These are phyloP conservation scores for Clarireedia hainanense DNA, from an alignment of 2,329 filamentous ascomycete genomes.

Conservation along the genomic window DNA sequence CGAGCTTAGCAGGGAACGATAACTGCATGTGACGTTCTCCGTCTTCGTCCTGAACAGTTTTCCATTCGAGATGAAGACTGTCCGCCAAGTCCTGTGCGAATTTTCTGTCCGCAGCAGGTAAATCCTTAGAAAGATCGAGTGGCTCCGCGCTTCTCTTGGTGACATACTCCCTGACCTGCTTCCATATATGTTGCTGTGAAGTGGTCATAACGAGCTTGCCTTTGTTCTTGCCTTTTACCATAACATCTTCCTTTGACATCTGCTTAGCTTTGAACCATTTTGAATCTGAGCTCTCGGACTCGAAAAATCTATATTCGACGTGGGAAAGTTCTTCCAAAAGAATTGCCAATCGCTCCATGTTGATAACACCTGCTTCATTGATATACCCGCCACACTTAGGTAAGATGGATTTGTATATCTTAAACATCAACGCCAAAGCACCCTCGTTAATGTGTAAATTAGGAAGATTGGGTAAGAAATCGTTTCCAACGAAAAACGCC, in stretches of 20 bases:
- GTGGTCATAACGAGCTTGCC: conserved; percentile 72
- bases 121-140: conserved; percentile 68
- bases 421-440: conserved; percentile 93
- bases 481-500: conserved; percentile 98
- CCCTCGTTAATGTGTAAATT: conserved; percentile 98
- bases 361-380: conserved; percentile 90
- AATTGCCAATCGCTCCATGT: conserved; percentile 68
- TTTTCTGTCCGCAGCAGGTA: conserved; percentile 75
- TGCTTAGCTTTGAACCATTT: conserved; percentile 89
- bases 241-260: conserved; percentile 59
- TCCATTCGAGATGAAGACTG: conserved; percentile 57
- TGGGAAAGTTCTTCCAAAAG: conserved; percentile 79
- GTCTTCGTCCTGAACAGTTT: conserved; percentile 53
- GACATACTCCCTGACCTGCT: conserved; percentile 74
- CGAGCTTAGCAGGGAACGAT: conserved; percentile 42
- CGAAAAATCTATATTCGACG: conserved; percentile 88
- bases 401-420: conserved; percentile 85
- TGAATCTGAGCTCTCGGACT: conserved; percentile 79
- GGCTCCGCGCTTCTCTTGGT: conserved; percentile 55
- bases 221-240: conserved; percentile 50
- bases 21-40: conserved; percentile 60
- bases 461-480: conserved; percentile 95
- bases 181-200: conserved; percentile 74
- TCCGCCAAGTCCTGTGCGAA: conserved; percentile 85
- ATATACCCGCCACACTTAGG: conserved; percentile 89